These are phyloP conservation scores for Tolypocladium tundrense DNA, from an alignment of 2,329 filamentous ascomycete genomes.

Conservation along the genomic window DNA sequence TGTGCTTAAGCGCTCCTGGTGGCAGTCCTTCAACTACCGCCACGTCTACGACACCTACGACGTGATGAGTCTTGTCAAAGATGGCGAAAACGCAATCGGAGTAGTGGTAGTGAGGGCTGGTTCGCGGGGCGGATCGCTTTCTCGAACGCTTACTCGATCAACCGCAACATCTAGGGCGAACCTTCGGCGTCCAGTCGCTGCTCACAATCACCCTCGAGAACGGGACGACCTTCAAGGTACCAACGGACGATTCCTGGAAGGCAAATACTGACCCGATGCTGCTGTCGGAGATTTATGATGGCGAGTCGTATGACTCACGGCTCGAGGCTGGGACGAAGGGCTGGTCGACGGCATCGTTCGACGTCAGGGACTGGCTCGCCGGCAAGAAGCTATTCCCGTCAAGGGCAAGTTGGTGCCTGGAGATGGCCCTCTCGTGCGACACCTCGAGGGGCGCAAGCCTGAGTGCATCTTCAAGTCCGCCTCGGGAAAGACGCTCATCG, in stretches of 20 bases:
- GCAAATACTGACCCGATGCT: slow-evolving; percentile 21
- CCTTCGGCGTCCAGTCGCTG: slow-evolving; percentile 26
- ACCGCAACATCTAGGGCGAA: slow-evolving; percentile 25
- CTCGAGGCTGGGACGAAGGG: not conserved
- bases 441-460: not conserved
- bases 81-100: slow-evolving; percentile 23
- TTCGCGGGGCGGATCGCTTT: slow-evolving; percentile 27
- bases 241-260: slow-evolving; percentile 28
- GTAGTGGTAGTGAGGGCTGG: slow-evolving; percentile 39
- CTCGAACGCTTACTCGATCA: slow-evolving; percentile 14
- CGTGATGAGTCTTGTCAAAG: slow-evolving; percentile 29
- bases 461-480: not conserved
- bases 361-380: not conserved
- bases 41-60: slow-evolving; percentile 45
- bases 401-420: not conserved
- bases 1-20: slow-evolving; percentile 38
- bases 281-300: slow-evolving; percentile 37
- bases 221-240: slow-evolving; percentile 15
- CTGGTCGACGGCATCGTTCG: not conserved
- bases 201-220: slow-evolving; percentile 24
- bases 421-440: not conserved
- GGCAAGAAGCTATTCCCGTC: not conserved
- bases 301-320: slow-evolving; percentile 24
- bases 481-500: not conserved
- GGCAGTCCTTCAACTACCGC: slow-evolving; percentile 26